Evolutionary conservation across 129 eudicot species (phyloP).

Genomic region (Helichrysum umbraculigerum): DNA sequence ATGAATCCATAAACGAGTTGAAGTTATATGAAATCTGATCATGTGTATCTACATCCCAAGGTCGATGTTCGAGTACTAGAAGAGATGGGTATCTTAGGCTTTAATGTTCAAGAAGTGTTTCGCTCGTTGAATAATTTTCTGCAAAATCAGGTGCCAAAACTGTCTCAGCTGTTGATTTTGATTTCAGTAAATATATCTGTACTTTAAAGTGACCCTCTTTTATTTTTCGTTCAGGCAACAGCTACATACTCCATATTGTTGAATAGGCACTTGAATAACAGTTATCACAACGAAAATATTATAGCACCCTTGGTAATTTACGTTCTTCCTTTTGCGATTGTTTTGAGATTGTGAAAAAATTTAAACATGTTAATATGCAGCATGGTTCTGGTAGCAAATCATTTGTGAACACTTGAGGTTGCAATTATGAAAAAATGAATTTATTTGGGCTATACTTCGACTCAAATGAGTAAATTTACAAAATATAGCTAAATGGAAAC

Average conservation of each 20-base stretch:
- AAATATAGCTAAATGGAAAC: not conserved
- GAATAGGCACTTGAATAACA: conserved; percentile 45
- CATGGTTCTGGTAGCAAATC: not conserved
- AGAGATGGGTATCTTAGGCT: conserved; percentile 55
- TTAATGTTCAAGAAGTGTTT: conserved; percentile 45
- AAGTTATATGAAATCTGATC: conserved; percentile 9
- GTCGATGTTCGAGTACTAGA: conserved; percentile 42
- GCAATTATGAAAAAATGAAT: not conserved
- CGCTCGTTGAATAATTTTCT: conserved; percentile 46
- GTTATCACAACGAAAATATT: conserved; percentile 31
- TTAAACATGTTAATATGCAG: not conserved
- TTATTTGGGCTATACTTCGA: not conserved
- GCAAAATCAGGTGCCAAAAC: conserved; percentile 58
- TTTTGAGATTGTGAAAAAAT: not conserved
- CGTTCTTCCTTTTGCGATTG: conserved; percentile 1
- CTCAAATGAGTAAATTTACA: not conserved
- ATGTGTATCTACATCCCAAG: conserved; percentile 33
- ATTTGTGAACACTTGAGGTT: not conserved
- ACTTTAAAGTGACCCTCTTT: conserved; percentile 1
- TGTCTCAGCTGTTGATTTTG: conserved; percentile 24
- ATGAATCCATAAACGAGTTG: not conserved
- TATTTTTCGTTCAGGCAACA: conserved; percentile 50
- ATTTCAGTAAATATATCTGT: not conserved
- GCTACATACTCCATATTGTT: conserved; percentile 52
- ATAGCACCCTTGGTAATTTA: conserved; percentile 37